phyloP scores from a whole-genome alignment of 768 basidiomycete species.

The Hygrocybe coccinea region DNA sequence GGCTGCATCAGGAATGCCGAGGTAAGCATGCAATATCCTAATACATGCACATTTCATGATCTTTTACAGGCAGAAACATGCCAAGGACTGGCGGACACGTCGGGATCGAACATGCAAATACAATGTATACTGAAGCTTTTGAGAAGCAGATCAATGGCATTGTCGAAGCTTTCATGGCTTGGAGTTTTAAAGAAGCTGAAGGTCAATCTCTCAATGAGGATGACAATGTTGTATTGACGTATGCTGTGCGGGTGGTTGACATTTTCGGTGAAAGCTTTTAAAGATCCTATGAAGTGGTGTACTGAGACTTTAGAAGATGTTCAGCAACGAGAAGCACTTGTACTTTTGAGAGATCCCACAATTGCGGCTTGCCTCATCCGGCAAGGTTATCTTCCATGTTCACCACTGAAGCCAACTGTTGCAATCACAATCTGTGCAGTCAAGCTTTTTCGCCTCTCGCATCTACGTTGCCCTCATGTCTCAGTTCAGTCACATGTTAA shows the following conservation, averaged over 20 bases:
- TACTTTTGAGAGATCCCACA: no score
- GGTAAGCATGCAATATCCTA: no score
- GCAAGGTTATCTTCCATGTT: conserved; percentile 22
- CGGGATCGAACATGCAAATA: conserved; percentile 3
- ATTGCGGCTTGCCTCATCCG: conserved; percentile 14
- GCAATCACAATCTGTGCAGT: conserved; percentile 19
- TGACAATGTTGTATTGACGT: conserved; percentile 8
- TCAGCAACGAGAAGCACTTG: no score
- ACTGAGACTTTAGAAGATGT: no score
- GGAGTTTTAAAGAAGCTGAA: conserved; percentile 11
- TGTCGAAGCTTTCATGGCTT: conserved; percentile 10
- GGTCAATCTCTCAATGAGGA: background rate
- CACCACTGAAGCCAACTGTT: conserved; percentile 18
- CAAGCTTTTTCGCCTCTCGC: conserved; percentile 20
- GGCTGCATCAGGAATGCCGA: background rate
- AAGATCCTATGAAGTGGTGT: no score
- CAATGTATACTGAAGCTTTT: no score
- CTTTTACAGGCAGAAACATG: no score
- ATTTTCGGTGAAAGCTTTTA: background rate
- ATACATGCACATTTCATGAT: no score
- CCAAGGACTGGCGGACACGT: background rate
- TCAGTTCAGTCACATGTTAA: conserved; percentile 27
- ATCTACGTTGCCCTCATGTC: conserved; percentile 23
- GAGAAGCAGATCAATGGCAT: conserved; percentile 11
- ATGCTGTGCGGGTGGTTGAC: background rate